These are phyloP conservation scores for Debaryomyces coudertii DNA, from an alignment of 1,139 yeast species.

Conservation along the genomic window DNA sequence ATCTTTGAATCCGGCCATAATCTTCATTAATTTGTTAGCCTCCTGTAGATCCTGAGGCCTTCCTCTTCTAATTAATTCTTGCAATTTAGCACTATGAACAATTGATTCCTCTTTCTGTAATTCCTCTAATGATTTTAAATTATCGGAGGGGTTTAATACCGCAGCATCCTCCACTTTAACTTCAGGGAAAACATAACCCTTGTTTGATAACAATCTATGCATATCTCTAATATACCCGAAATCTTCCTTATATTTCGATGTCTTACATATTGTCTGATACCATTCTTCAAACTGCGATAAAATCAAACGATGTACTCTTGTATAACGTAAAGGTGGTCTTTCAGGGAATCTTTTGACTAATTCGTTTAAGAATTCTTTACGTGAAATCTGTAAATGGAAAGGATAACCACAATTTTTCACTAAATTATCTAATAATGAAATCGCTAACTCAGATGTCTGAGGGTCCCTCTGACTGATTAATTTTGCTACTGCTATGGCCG, in stretches of 20 bases:
- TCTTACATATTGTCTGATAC: slow-evolving; percentile 93
- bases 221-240: slow-evolving; percentile 90
- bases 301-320: slow-evolving; percentile 80
- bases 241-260: slow-evolving; percentile 88
- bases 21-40: slow-evolving; percentile 94
- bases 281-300: slow-evolving; percentile 95
- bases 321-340: slow-evolving; percentile 84
- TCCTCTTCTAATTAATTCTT: slow-evolving; percentile 93
- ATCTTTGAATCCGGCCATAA: slow-evolving; percentile 96
- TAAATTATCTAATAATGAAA: slow-evolving; percentile 73
- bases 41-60: slow-evolving; percentile 94
- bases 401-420: slow-evolving; percentile 99
- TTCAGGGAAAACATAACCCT: slow-evolving; percentile 91
- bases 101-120: slow-evolving; percentile 89
- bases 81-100: slow-evolving; percentile 93
- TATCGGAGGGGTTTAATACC: slow-evolving; percentile 90
- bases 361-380: slow-evolving; percentile 93
- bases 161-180: slow-evolving; percentile 90
- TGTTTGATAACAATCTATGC: slow-evolving; percentile 87
- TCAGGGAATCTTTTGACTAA: slow-evolving; percentile 93
- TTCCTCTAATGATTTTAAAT: slow-evolving; percentile 85
- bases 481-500: slow-evolving; percentile 87
- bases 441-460: slow-evolving; percentile 68
- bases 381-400: slow-evolving; percentile 88
- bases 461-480: slow-evolving; percentile 82